Evolutionary conservation across 1,284 basidiomycete genomes (phyloP), one percentile per base, ranked within the genome.

Genomic region (Salmacisia buchloeana): DNA sequence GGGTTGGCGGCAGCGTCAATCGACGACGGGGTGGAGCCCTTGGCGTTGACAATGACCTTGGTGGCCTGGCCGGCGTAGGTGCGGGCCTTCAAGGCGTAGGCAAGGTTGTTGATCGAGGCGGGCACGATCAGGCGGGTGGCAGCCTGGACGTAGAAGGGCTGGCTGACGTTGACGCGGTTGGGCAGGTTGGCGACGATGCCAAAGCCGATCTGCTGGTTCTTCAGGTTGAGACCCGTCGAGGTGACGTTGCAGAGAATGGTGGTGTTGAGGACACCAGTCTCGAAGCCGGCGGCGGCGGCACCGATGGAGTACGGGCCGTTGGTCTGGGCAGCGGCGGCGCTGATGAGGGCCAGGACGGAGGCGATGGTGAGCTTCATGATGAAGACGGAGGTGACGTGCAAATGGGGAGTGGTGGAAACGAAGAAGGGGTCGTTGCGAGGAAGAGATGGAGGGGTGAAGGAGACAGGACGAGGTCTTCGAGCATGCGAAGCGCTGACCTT

Each of bases 41-140:
- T 54, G 49, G 49, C 49, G 29, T 54, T 54, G 49, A 54, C 49
- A n/a, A 54, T 27, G 27, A 54, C 49, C 49, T 54, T 54, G 49
- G 49, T 54, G 29, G 49, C 49, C 12, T 27, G 31, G 21, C 49
- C 49, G 25, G 25, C 29, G 29, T 54, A 54, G 49, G 27, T 33
- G 15, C 49, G 49, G 13, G 49, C 49, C 31, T 31, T 31, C 29
- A 54, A 54, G 49, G 29, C 49, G 49, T 54, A 54, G 27, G 49
- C 49, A 9, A 54, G 49, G 49, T 54, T 54, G 49, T 54, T 54
- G 49, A 54, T 54, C 49, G 49, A 54, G 27, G 49, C 49, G 49
- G 49, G 49, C 12, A 54, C 49, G 49, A 54, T 54, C 49, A 54
- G 49, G 27, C 49, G 49, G 49, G 49, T 31, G 27, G 49, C 49